Conservation (phyloP, 2,329 filamentous ascomycete genomes). For the Arthrobotrys conoides region DNA sequence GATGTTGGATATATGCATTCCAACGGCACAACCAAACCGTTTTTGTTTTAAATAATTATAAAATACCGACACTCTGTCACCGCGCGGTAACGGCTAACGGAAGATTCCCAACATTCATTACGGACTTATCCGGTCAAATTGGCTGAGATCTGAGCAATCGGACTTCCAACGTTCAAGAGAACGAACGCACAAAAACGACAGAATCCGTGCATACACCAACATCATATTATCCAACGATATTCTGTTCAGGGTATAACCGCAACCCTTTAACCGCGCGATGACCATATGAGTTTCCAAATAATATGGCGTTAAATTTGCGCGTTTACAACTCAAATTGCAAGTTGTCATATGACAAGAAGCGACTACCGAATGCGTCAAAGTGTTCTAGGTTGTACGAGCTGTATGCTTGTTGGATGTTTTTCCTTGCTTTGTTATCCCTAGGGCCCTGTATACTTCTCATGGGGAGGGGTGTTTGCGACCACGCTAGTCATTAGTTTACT, state of each 20-base stretch:
- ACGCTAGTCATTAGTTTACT: neutral
- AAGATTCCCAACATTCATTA: neutral
- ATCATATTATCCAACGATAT: neutral
- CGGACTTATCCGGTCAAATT: constrained; percentile 21
- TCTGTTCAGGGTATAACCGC: constrained; percentile 13
- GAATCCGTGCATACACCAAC: neutral
- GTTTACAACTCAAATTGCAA: constrained; percentile 40
- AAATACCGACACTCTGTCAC: constrained; percentile 33
- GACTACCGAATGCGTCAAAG: constrained; percentile 46
- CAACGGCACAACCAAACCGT: constrained; percentile 19
- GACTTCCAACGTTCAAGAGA: constrained; percentile 4
- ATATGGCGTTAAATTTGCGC: constrained; percentile 25
- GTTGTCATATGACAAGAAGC: constrained; percentile 33
- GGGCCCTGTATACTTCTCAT: neutral
- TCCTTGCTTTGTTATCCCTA: neutral
- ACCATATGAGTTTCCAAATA: neutral
- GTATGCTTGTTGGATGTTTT: constrained; percentile 30
- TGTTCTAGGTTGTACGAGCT: constrained; percentile 4
- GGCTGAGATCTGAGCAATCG: constrained; percentile 8
- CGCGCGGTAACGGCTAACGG: constrained; percentile 2
- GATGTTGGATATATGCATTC: constrained; percentile 29
- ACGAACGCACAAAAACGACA: neutral
- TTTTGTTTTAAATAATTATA: constrained; percentile 36
- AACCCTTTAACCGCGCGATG: constrained; percentile 41
- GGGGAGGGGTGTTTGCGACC: neutral